phyloP scores from a whole-genome alignment of 306 rosid genomes.

The Quercus ilex region DNA sequence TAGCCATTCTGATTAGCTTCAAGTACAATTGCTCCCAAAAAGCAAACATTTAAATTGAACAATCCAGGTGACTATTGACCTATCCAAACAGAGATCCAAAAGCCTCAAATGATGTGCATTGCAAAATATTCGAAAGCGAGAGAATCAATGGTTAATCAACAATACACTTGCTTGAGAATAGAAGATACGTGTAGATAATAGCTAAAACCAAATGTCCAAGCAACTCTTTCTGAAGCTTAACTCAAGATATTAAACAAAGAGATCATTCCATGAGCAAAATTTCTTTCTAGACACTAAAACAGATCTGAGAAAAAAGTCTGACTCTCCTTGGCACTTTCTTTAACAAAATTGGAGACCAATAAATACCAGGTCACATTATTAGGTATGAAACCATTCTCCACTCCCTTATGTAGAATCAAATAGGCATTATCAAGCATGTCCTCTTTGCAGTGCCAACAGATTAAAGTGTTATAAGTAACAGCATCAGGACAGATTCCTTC shows the following conservation, averaged over 20 bases:
- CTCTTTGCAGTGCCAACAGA: conserved; percentile 62
- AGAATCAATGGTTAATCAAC: background rate
- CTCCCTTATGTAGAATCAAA: conserved; percentile 57
- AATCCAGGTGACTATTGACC: background rate
- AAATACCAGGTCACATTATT: conserved; percentile 71
- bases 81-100: background rate
- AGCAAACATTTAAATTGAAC: background rate
- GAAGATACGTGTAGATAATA: background rate
- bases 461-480: conserved; percentile 75
- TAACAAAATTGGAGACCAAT: conserved; percentile 49
- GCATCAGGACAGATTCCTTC: conserved; percentile 73
- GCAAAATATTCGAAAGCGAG: background rate
- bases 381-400: conserved; percentile 68
- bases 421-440: conserved; percentile 64
- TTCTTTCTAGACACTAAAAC: conserved; percentile 6
- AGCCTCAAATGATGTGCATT: background rate
- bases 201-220: no score
- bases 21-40: background rate
- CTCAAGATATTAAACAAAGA: background rate
- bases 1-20: background rate
- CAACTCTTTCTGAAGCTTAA: background rate
- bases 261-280: background rate
- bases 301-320: conserved; percentile 1
- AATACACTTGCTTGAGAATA: background rate
- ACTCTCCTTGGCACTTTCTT: conserved; percentile 31